These are phyloP conservation scores for Neonectria neomacrospora DNA, from an alignment of 2,329 filamentous ascomycete species.

Conservation along the genomic window DNA sequence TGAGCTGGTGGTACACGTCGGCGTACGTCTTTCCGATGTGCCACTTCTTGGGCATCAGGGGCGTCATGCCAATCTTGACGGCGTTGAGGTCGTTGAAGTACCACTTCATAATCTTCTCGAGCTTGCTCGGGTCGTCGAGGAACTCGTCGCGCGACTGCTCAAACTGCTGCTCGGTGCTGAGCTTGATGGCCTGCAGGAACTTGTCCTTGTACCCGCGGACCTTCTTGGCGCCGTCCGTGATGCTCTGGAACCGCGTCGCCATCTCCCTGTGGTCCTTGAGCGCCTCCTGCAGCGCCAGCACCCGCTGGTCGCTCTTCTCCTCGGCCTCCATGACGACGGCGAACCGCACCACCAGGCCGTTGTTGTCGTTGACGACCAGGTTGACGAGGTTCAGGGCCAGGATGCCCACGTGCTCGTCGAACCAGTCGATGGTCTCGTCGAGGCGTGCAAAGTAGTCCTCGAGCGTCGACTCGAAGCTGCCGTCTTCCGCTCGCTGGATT, in stretches of 20 bases:
- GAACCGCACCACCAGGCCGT: slow-evolving; percentile 88
- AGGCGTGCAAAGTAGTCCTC: slow-evolving; percentile 90
- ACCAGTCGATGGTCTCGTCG: slow-evolving; percentile 90
- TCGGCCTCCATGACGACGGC: slow-evolving; percentile 94
- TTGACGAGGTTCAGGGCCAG: slow-evolving; percentile 91
- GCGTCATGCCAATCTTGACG: slow-evolving; percentile 91
- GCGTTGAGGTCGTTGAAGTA: slow-evolving; percentile 98
- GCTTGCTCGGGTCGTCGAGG: slow-evolving; percentile 80
- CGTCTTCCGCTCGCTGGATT: slow-evolving; percentile 81
- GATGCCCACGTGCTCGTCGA: slow-evolving; percentile 92
- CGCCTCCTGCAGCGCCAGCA: slow-evolving; percentile 91
- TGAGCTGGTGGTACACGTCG: slow-evolving; percentile 89
- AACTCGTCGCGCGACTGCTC: slow-evolving; percentile 78
- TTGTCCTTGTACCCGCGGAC: slow-evolving; percentile 97
- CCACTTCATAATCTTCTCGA: slow-evolving; percentile 93
- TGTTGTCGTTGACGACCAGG: slow-evolving; percentile 86
- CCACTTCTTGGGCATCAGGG: slow-evolving; percentile 95
- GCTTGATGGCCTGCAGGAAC: slow-evolving; percentile 83
- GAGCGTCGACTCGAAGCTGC: slow-evolving; percentile 81
- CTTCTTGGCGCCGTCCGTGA: slow-evolving; percentile 91
- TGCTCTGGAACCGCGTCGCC: slow-evolving; percentile 91
- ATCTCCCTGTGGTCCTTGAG: slow-evolving; percentile 96
- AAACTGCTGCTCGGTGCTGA: slow-evolving; percentile 79
- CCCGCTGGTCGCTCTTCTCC: slow-evolving; percentile 94
- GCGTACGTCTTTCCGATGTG: slow-evolving; percentile 92